phyloP scores from a whole-genome alignment of 306 rosid species.

The Lotus japonicus region DNA sequence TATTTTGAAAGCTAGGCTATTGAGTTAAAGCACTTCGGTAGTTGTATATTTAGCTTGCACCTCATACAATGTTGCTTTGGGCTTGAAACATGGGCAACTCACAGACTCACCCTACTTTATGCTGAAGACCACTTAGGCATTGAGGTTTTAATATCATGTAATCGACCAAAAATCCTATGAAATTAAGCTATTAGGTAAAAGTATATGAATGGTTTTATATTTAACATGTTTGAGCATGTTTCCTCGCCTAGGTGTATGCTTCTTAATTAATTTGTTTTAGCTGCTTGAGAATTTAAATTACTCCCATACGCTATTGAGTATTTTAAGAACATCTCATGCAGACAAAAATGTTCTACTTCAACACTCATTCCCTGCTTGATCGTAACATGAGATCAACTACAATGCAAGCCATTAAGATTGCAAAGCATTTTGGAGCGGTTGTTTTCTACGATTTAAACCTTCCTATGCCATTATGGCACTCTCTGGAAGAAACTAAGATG shows the following conservation, averaged over 20 bases:
- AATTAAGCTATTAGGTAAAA: not conserved
- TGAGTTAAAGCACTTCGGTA: not conserved
- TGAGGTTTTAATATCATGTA: not conserved
- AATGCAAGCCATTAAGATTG: constrained; percentile 67
- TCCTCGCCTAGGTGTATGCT: not conserved
- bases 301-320: not conserved
- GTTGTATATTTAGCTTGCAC: not conserved
- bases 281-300: constrained; percentile 17
- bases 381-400: constrained; percentile 79
- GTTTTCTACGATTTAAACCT: constrained; percentile 87
- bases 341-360: constrained; percentile 93
- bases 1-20: not conserved
- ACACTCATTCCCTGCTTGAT: constrained; percentile 84
- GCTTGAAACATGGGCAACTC: not conserved
- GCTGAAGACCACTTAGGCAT: not conserved
- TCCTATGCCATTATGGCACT: constrained; percentile 84
- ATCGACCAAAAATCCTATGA: not conserved
- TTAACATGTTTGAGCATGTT: not conserved
- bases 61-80: not conserved
- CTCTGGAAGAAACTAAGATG: constrained; percentile 65
- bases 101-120: not conserved
- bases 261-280: not conserved
- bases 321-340: constrained; percentile 37
- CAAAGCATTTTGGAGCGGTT: constrained; percentile 74
- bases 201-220: not conserved